Evolutionary conservation across 2,329 filamentous ascomycete species (phyloP).

Genomic region (Phaeosphaeriaceae sp.): DNA sequence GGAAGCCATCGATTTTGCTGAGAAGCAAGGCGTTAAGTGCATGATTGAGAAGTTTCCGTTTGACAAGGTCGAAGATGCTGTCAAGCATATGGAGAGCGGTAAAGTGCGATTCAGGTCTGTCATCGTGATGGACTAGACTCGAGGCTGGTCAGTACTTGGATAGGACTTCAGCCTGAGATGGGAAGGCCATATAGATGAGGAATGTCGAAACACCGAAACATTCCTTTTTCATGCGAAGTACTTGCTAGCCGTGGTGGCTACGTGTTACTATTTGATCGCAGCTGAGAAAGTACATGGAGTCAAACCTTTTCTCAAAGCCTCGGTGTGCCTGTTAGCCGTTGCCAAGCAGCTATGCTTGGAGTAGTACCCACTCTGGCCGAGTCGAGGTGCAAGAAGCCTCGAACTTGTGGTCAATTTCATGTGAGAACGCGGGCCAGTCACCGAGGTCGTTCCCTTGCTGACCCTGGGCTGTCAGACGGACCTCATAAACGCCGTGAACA

Average conservation of each 20-base stretch:
- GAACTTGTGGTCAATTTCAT: not conserved
- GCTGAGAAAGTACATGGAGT: not conserved
- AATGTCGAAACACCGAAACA: constrained; percentile 17
- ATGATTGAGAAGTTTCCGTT: constrained; percentile 62
- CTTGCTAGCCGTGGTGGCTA: not conserved
- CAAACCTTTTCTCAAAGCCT: not conserved
- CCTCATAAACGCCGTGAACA: constrained; percentile 14
- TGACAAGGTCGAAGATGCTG: constrained; percentile 58
- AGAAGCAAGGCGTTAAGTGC: constrained; percentile 57
- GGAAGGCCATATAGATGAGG: constrained; percentile 5
- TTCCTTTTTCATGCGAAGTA: constrained; percentile 8
- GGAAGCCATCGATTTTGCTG: constrained; percentile 60
- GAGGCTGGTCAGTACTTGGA: not conserved
- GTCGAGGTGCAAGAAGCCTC: not conserved
- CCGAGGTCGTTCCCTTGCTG: not conserved
- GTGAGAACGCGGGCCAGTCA: constrained; percentile 7
- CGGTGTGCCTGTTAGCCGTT: not conserved
- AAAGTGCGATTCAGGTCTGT: constrained; percentile 61
- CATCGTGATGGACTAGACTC: not conserved
- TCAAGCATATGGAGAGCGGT: constrained; percentile 58
- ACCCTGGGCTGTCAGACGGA: not conserved
- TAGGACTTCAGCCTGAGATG: not conserved
- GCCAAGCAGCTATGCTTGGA: not conserved
- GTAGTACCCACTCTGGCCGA: not conserved
- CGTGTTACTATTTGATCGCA: not conserved